Evolutionary conservation across 768 basidiomycete species (phyloP).

Genomic region (Coprinellus aureogranulatus): DNA sequence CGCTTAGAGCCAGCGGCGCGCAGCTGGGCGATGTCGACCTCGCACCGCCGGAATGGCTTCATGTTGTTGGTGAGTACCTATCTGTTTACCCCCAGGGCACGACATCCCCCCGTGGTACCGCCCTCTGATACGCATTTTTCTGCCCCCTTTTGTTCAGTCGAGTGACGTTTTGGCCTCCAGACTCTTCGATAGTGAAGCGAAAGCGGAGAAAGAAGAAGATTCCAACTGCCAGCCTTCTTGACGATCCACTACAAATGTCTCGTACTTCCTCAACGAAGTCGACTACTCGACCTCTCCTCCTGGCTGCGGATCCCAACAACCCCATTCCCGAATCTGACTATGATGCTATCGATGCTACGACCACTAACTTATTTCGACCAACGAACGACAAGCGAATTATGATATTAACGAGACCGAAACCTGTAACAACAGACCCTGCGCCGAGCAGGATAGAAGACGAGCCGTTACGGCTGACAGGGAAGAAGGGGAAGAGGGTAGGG

Average conservation of each 20-base stretch:
- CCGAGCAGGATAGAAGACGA: background rate
- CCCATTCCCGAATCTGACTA: background rate
- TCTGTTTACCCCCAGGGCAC: background rate
- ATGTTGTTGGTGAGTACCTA: conserved; percentile 61
- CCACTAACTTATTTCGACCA: no score
- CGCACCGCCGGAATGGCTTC: conserved; percentile 28
- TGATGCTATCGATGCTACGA: background rate
- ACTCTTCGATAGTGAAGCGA: background rate
- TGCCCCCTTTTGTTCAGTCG: conserved; percentile 4
- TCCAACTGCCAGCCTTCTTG: background rate
- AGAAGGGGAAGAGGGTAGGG: conserved; percentile 24
- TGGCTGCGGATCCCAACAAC: background rate
- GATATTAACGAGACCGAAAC: background rate
- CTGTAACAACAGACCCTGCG: background rate
- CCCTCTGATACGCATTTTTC: background rate
- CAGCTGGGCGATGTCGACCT: conserved; percentile 19
- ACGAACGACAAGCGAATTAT: background rate
- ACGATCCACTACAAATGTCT: background rate
- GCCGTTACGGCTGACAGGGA: conserved; percentile 15
- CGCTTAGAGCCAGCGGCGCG: conserved; percentile 36
- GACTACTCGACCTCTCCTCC: background rate
- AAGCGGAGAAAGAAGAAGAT: conserved; percentile 7
- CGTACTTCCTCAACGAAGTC: background rate
- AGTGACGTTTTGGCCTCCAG: conserved; percentile 4
- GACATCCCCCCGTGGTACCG: conserved; percentile 3